phyloP scores from a whole-genome alignment of 257 asterid species.

The Plantago elongata region DNA sequence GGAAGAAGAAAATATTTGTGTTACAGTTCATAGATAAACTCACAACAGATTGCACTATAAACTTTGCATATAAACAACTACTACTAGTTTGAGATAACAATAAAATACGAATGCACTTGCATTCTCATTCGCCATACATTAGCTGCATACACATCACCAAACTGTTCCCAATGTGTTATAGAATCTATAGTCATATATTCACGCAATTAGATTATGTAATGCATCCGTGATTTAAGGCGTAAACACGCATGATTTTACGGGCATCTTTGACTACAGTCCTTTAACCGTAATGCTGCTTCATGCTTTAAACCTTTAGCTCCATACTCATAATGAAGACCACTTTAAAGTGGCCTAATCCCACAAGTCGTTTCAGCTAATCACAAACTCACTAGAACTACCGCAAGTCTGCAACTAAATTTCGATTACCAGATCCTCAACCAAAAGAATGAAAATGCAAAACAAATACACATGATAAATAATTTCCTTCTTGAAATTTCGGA shows the following conservation, averaged over 20 bases:
- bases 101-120: background rate
- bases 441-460: background rate
- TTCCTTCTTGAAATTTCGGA: too few species aligned
- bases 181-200: background rate
- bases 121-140: background rate
- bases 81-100: background rate
- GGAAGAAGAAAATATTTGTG: too few species aligned
- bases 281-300: background rate
- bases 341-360: background rate
- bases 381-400: background rate
- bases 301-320: background rate
- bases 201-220: background rate
- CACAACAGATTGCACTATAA: too few species aligned
- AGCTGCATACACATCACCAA: background rate
- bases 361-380: background rate
- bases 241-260: background rate
- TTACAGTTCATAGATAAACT: too few species aligned
- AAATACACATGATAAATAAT: too few species aligned
- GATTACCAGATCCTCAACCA: too few species aligned
- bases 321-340: background rate
- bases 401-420: background rate
- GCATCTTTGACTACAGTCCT: background rate
- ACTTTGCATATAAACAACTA: too few species aligned
- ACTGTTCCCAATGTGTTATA: background rate
- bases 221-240: slow-evolving; percentile 1